Evolutionary conservation across 768 basidiomycete genomes (phyloP), one percentile per base, ranked within the genome.

Genomic region (Amanita jacksonii): DNA sequence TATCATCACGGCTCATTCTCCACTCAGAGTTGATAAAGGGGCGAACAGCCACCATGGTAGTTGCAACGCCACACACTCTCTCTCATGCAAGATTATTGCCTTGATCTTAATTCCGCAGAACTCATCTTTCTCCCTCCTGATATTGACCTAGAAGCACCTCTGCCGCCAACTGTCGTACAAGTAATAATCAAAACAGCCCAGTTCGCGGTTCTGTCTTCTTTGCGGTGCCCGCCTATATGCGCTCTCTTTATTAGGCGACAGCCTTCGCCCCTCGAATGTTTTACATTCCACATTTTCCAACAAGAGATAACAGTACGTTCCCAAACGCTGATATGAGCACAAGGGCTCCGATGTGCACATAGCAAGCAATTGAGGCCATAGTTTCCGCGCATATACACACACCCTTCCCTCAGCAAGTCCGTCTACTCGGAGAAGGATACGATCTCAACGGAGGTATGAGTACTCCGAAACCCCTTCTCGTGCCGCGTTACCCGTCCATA

Each of bases 371-470:
- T 1, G 28, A 38, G 18, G 30, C 30, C 18, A 22, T 45, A 19
- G 32, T 45, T 12, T 19, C 19, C 22, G 37, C 44, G 44, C 44
- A 45, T 45, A 45, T 31, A 45, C 35, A 45, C 37, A 45, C 20
- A 9, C 25, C 36, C 19, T 30, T 45, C 13, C 44, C 44, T 6
- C 27, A 23, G 27, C 16, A 38, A 27, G 36, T 45, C 5, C 15
- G 30, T n/a, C 30, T 45, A 22, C 27, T 23, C 1, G 44, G 44
- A 24, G 24, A 18, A 23, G 28, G 22, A 18, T 45, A 45, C n/a
- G 27, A 38, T 38, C 37, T 45, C 28, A 23, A 38, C 12, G 44
- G 44, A n/a, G 15, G 44, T 45, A 16, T 28, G 44, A 31, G 22
- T 8, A 10, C 16, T 20, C 7, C n/a, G 32, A 43, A 16, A 5